These are phyloP conservation scores for Huntiella decipiens DNA, from an alignment of 2,329 filamentous ascomycete species.

Conservation along the genomic window DNA sequence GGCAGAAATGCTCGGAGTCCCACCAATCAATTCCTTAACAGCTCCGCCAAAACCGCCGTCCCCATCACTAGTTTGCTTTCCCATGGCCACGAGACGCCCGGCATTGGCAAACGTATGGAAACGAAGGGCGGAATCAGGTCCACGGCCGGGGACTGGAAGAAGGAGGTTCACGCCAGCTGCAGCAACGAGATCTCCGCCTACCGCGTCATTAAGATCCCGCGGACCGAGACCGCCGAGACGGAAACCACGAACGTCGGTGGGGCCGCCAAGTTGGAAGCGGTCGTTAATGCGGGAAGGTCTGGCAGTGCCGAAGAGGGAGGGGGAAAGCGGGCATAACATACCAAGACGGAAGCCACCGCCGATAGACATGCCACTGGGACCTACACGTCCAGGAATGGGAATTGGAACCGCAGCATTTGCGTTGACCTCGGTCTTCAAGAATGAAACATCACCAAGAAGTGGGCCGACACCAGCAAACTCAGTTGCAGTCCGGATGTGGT, in stretches of 20 bases:
- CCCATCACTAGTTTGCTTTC: constrained; percentile 19
- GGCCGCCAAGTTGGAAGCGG: constrained; percentile 84
- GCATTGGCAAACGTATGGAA: constrained; percentile 85
- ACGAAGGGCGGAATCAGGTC: constrained; percentile 65
- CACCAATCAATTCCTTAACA: constrained; percentile 48
- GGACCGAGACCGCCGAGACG: constrained; percentile 76
- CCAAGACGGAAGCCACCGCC: constrained; percentile 68
- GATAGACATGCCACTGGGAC: constrained; percentile 60
- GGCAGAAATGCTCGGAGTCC: constrained; percentile 66
- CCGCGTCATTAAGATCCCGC: constrained; percentile 64
- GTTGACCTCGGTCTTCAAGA: constrained; percentile 81
- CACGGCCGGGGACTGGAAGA: constrained; percentile 64
- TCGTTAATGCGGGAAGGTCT: constrained; percentile 71
- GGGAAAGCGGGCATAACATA: constrained; percentile 61
- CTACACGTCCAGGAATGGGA: constrained; percentile 46
- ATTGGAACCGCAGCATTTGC: constrained; percentile 58
- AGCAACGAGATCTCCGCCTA: constrained; percentile 82
- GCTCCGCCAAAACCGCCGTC: constrained; percentile 28
- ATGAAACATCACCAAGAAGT: constrained; percentile 76
- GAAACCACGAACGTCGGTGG: constrained; percentile 89
- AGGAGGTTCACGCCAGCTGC: constrained; percentile 76
- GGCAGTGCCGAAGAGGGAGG: constrained; percentile 29
- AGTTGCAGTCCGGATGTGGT: constrained; percentile 55
- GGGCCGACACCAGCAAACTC: constrained; percentile 80
- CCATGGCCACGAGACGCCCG: constrained; percentile 54